These are phyloP conservation scores for Phalaenopsis equestris DNA, from an alignment of 106 monocot genomes.

Conservation along the genomic window DNA sequence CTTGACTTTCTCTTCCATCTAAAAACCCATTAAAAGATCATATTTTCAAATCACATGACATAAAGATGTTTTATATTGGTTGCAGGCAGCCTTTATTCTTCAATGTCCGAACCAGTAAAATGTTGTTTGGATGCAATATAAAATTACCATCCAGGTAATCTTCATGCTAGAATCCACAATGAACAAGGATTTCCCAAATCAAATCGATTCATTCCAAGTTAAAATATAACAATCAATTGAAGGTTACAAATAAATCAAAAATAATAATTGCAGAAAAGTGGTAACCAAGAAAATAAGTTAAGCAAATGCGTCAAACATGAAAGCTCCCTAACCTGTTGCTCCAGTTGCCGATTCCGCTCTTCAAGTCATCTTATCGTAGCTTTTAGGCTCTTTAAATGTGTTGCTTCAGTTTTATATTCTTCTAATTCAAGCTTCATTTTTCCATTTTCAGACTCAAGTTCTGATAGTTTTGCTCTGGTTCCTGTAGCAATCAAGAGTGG, in stretches of 20 bases:
- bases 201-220: background rate
- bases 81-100: background rate
- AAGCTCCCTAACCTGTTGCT: constrained; percentile 62
- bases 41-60: background rate
- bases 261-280: too few species aligned
- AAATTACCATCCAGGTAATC: background rate
- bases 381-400: constrained; percentile 93
- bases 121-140: background rate
- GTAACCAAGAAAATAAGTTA: background rate
- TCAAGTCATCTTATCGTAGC: constrained; percentile 97
- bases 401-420: constrained; percentile 88
- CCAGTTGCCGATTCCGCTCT: constrained; percentile 87
- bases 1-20: constrained; percentile 99
- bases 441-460: constrained; percentile 81
- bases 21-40: constrained; percentile 13
- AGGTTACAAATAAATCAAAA: background rate
- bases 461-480: constrained; percentile 72
- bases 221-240: background rate
- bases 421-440: constrained; percentile 98
- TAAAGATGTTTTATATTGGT: background rate
- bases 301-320: background rate
- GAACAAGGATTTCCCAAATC: background rate
- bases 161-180: background rate
- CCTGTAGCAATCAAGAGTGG: constrained; percentile 30
- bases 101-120: background rate